These are phyloP conservation scores for Chiua virens DNA, from an alignment of 768 basidiomycete species.

Conservation along the genomic window DNA sequence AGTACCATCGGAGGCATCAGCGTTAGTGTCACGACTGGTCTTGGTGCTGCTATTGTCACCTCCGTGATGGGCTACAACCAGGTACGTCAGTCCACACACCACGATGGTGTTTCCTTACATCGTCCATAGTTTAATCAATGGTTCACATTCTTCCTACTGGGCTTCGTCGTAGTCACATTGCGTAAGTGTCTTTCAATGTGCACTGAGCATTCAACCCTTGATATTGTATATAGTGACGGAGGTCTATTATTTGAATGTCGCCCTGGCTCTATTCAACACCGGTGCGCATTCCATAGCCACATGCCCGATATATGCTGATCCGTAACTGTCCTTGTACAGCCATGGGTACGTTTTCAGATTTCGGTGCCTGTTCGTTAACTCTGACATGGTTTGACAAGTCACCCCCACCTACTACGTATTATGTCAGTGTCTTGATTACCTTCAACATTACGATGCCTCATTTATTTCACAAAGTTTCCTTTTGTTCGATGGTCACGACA, in stretches of 20 bases:
- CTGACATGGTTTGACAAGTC: slow-evolving; percentile 44
- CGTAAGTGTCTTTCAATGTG: slow-evolving; percentile 42
- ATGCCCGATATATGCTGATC: slow-evolving; percentile 1
- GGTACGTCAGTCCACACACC: slow-evolving; percentile 39
- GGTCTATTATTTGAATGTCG: slow-evolving; percentile 94
- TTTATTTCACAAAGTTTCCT: slow-evolving; percentile 56
- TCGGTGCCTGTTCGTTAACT: neutral
- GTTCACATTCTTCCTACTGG: slow-evolving; percentile 88
- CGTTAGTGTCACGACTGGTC: slow-evolving; percentile 91
- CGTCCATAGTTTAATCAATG: slow-evolving; percentile 75
- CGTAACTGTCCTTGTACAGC: slow-evolving; percentile 35
- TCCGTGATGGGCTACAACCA: slow-evolving; percentile 75
- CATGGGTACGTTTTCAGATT: slow-evolving; percentile 53
- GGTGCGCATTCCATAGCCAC: slow-evolving; percentile 42
- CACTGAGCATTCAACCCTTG: neutral
- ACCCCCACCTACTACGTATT: slow-evolving; percentile 88
- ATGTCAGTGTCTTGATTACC: slow-evolving; percentile 46
- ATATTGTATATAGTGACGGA: slow-evolving; percentile 66
- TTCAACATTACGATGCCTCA: neutral
- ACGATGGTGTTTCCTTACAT: neutral
- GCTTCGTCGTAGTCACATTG: slow-evolving; percentile 81
- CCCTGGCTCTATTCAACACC: slow-evolving; percentile 93
- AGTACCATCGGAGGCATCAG: slow-evolving; percentile 96
- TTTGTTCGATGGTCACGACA: slow-evolving; percentile 82
- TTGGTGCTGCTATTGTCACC: slow-evolving; percentile 88